Conservation (phyloP, 2,329 filamentous ascomycete species). For the Ceratocystis albifundus region DNA sequence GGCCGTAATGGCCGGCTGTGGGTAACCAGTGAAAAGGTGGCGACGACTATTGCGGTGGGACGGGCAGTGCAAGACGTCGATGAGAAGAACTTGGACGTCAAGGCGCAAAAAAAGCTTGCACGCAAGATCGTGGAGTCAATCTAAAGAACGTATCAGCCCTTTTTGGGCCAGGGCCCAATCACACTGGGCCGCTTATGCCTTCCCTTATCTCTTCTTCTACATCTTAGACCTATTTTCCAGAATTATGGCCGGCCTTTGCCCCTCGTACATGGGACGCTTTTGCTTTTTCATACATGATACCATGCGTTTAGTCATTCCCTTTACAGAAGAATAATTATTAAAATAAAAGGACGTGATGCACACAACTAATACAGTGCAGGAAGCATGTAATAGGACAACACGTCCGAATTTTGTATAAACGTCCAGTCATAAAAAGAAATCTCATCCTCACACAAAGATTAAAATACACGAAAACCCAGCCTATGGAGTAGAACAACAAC, state of each 20-base stretch:
- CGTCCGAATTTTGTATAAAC: neutral
- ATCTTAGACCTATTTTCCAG: slow-evolving; percentile 6
- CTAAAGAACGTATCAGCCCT: neutral
- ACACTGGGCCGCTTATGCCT: neutral
- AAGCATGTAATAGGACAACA: neutral
- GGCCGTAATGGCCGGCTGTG: slow-evolving; percentile 87
- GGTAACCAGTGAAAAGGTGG: slow-evolving; percentile 69
- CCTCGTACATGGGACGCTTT: neutral
- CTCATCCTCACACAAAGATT: neutral
- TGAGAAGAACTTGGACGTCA: slow-evolving; percentile 48
- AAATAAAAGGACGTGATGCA: neutral
- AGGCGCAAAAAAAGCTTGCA: slow-evolving; percentile 60
- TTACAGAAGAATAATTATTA: neutral
- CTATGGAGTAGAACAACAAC: neutral
- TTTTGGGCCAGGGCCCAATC: neutral
- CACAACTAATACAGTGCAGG: neutral
- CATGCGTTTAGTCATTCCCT: neutral
- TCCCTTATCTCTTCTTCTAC: neutral
- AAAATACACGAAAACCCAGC: neutral
- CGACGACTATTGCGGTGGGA: slow-evolving; percentile 65
- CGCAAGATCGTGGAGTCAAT: slow-evolving; percentile 37
- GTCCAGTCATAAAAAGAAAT: neutral
- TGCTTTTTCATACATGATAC: neutral
- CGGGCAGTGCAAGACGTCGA: slow-evolving; percentile 70
- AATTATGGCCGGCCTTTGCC: neutral